A percentile compares a stretch with the other conserved stretches of the same genome.
phyloP scores from a whole-genome alignment of 805 yeast species.

The Jamesozyma spencerorum region DNA sequence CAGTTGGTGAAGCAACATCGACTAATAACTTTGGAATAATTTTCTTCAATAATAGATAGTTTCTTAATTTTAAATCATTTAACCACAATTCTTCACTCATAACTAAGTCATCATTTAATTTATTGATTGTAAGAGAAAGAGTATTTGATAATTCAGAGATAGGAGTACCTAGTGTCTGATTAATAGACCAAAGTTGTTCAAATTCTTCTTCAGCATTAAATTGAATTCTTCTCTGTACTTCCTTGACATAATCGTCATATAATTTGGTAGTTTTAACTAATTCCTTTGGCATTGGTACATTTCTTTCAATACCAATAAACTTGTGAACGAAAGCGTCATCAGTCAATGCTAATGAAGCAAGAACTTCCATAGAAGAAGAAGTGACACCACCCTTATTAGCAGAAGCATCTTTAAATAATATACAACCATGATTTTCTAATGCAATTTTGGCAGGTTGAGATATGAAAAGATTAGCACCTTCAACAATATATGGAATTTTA shows the following conservation, averaged over 20 bases:
- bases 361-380: constrained; percentile 88
- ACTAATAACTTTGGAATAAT: constrained; percentile 72
- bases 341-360: constrained; percentile 85
- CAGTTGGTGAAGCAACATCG: constrained; percentile 54
- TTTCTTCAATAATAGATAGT: constrained; percentile 55
- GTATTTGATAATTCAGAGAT: constrained; percentile 66
- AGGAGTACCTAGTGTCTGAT: constrained; percentile 53
- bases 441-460: constrained; percentile 88
- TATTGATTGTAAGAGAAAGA: constrained; percentile 73
- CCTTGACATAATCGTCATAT: constrained; percentile 73
- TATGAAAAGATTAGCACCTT: constrained; percentile 93
- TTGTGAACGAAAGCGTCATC: constrained; percentile 70
- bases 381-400: constrained; percentile 99
- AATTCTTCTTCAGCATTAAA: constrained; percentile 79
- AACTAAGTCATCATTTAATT: constrained; percentile 77
- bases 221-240: constrained; percentile 70
- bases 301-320: constrained; percentile 44
- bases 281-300: not conserved
- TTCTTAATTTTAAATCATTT: constrained; percentile 67
- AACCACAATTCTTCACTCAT: constrained; percentile 75
- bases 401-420: constrained; percentile 90
- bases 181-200: constrained; percentile 74
- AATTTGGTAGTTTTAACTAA: constrained; percentile 29
- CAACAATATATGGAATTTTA: constrained; percentile 80
- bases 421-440: constrained; percentile 77